Percentiles rank a stretch among this genome's conserved stretches.
phyloP scores from a whole-genome alignment of 805 yeast genomes.

The Cyberlindnera petersonii region DNA sequence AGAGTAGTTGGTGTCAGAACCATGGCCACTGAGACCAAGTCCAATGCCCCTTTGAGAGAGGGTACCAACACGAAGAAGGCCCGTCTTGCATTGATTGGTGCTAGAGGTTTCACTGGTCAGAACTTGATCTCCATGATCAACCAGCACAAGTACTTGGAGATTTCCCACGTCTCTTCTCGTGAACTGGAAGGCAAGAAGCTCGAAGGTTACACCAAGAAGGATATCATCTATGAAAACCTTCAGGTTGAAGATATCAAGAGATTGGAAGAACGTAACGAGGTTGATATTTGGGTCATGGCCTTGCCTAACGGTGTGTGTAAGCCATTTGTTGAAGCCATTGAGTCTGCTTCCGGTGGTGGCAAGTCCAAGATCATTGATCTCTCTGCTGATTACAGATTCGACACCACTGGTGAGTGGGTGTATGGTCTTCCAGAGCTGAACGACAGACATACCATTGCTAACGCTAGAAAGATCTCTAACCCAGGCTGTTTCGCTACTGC shows the following conservation, averaged over 20 bases:
- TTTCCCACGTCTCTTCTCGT: conserved; percentile 93
- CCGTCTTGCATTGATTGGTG: conserved; percentile 92
- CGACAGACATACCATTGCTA: conserved; percentile 59
- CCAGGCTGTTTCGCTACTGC: conserved; percentile 99
- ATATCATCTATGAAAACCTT: conserved; percentile 78
- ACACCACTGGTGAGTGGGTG: conserved; percentile 80
- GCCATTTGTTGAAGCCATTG: conserved; percentile 80
- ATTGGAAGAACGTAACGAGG: conserved; percentile 69
- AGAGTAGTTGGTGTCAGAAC: conserved; percentile 28
- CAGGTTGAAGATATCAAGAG: conserved; percentile 80
- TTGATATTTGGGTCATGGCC: conserved; percentile 99
- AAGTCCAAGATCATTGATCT: conserved; percentile 83
- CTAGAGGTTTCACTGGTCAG: conserved; percentile 97
- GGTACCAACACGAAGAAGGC: conserved; percentile 61
- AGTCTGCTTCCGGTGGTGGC: conserved; percentile 55
- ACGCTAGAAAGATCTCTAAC: conserved; percentile 81
- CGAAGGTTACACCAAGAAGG: conserved; percentile 79
- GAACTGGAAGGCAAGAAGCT: conserved; percentile 86
- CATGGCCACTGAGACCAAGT: conserved; percentile 44
- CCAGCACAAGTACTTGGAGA: conserved; percentile 80
- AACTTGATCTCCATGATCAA: conserved; percentile 84
- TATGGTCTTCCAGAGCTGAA: conserved; percentile 95
- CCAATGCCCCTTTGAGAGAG: conserved; percentile 66
- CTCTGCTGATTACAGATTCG: conserved; percentile 95
- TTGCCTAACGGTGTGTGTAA: conserved; percentile 96